A percentile compares a stretch with the other conserved stretches of the same genome.
phyloP scores from a whole-genome alignment of 192 early-diverging fungal genomes.

The Umbelopsis ramanniana region DNA sequence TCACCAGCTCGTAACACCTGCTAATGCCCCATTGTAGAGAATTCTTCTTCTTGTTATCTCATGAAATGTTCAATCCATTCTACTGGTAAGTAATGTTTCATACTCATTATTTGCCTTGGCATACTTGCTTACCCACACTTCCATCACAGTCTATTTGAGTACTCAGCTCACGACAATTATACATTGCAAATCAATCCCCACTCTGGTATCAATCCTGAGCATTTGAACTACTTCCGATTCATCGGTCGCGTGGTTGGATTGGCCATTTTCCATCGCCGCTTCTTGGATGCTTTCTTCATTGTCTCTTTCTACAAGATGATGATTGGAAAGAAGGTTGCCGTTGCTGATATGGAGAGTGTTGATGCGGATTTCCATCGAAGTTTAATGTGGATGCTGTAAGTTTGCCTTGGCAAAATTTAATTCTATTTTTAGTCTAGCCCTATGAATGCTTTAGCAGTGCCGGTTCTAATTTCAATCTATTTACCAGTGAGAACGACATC shows the following conservation, averaged over 20 bases:
- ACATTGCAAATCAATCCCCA: constrained; percentile 98
- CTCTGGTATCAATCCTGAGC: constrained; percentile 94
- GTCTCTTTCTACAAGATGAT: constrained; percentile 98
- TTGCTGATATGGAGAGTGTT: constrained; percentile 93
- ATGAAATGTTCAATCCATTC: constrained; percentile 99
- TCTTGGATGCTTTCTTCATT: constrained; percentile 96
- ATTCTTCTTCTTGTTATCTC: constrained; percentile 97
- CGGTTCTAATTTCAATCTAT: constrained; percentile 1
- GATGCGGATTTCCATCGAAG: constrained; percentile 91
- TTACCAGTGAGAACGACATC: constrained; percentile 80
- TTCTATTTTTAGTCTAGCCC: too few species aligned
- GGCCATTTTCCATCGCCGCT: constrained; percentile 96
- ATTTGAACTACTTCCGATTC: constrained; percentile 98
- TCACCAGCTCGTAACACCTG: background rate
- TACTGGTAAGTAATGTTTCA: constrained; percentile 29
- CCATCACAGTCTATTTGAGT: constrained; percentile 89
- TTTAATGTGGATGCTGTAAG: constrained; percentile 91
- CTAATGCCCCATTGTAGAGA: constrained; percentile 59
- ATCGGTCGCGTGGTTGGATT: constrained; percentile 96
- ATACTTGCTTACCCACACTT: background rate
- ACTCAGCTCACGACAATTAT: constrained; percentile 97
- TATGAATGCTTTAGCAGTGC: background rate
- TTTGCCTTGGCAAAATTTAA: constrained; percentile 6
- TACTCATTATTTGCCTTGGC: background rate
- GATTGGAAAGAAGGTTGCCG: constrained; percentile 83